Evolutionary conservation across 208 protist genomes (phyloP).

Genomic region (Crithidia acanthocephali): DNA sequence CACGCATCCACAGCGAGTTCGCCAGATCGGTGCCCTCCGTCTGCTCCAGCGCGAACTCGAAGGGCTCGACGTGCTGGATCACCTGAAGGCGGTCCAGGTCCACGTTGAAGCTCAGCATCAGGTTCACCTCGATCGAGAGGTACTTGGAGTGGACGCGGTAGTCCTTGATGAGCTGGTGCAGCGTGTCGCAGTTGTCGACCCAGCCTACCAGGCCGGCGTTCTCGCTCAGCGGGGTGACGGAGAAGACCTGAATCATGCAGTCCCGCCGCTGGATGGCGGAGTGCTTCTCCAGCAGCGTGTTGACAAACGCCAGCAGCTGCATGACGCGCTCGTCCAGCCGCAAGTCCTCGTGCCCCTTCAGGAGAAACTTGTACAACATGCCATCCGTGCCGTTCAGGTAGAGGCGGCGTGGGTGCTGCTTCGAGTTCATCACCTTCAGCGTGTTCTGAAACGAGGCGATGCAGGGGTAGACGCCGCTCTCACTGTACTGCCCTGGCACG

Average conservation of each 20-base stretch:
- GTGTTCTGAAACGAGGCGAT: constrained; percentile 85
- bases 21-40: constrained; percentile 96
- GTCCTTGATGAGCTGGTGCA: constrained; percentile 93
- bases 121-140: constrained; percentile 94
- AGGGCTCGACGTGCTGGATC: constrained; percentile 99
- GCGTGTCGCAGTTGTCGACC: constrained; percentile 96
- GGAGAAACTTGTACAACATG: constrained; percentile 97
- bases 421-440: constrained; percentile 97
- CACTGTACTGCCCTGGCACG: constrained; percentile 97
- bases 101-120: constrained; percentile 87
- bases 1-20: constrained; percentile 98
- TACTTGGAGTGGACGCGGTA: constrained; percentile 83
- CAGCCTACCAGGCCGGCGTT: constrained; percentile 99
- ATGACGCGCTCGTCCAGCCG: constrained; percentile 99
- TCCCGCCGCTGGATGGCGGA: constrained; percentile 89
- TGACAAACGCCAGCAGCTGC: constrained; percentile 99
- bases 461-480: constrained; percentile 70
- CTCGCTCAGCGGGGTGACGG: constrained; percentile 98
- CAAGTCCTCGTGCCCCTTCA: constrained; percentile 99
- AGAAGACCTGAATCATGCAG: constrained; percentile 94
- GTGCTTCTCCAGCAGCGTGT: constrained; percentile 98
- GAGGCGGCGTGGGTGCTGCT: constrained; percentile 98
- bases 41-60: constrained; percentile 96
- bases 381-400: constrained; percentile 97
- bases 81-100: constrained; percentile 96